These are phyloP conservation scores for Diutina scorzettiae DNA, from an alignment of 1,139 yeast species.

Conservation along the genomic window DNA sequence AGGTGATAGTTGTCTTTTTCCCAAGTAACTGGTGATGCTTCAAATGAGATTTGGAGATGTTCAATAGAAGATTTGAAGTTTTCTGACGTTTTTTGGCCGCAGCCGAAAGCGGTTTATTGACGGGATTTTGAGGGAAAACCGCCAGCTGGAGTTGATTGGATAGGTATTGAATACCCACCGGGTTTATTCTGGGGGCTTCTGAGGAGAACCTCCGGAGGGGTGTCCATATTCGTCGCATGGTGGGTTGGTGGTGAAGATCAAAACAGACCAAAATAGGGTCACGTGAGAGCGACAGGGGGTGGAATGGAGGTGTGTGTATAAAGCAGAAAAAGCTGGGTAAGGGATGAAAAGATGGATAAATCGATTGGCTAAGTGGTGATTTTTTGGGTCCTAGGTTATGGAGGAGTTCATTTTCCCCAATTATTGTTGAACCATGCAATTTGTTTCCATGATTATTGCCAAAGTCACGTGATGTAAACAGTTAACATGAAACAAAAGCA, in stretches of 20 bases:
- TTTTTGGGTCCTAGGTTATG: no score
- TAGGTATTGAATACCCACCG: constrained; percentile 54
- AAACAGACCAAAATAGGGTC: background rate
- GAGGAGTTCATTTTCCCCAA: no score
- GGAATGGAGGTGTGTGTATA: no score
- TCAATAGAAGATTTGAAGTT: constrained; percentile 28
- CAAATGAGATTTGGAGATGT: constrained; percentile 53
- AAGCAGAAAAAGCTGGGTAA: no score
- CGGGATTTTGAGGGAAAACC: constrained; percentile 38
- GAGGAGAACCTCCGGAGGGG: background rate
- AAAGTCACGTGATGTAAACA: no score
- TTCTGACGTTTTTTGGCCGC: constrained; percentile 15
- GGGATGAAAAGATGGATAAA: no score
- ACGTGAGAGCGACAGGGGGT: background rate
- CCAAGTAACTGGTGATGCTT: constrained; percentile 59
- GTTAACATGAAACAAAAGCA: no score
- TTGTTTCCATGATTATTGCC: no score
- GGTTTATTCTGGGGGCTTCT: constrained; percentile 48
- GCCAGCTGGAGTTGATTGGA: constrained; percentile 46
- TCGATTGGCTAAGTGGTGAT: no score
- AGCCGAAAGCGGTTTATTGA: constrained; percentile 6
- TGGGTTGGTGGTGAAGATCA: no score
- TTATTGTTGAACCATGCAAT: no score
- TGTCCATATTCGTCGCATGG: background rate
- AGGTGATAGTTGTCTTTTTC: constrained; percentile 55